Conservation (phyloP, 2,329 filamentous ascomycete genomes). For the Penicillium sp. region DNA sequence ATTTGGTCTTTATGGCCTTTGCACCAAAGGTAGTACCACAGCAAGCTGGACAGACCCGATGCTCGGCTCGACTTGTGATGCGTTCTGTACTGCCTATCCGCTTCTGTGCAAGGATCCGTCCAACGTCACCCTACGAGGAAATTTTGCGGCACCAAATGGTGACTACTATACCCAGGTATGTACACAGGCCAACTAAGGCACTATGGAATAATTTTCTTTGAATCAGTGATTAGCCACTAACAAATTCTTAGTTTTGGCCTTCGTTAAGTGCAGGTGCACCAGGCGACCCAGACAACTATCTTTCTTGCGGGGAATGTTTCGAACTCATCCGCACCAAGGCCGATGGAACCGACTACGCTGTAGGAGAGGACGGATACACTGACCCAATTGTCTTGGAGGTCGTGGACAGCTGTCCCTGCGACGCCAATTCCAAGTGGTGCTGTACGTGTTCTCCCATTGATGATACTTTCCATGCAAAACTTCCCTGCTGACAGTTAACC, state of each 20-base stretch:
- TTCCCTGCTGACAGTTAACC: neutral
- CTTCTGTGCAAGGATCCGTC: neutral
- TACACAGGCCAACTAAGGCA: too few relatives aligned
- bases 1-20: neutral
- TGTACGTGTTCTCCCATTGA: neutral
- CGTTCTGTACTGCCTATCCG: conserved; percentile 1
- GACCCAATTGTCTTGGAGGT: neutral
- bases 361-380: neutral
- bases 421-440: conserved; percentile 3
- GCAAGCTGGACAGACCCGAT: conserved; percentile 2
- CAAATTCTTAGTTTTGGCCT: neutral
- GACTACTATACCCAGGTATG: conserved; percentile 4
- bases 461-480: neutral
- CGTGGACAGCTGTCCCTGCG: conserved; percentile 1
- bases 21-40: neutral
- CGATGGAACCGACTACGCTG: neutral
- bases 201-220: neutral
- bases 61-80: conserved; percentile 3
- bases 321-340: conserved; percentile 1
- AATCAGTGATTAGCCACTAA: neutral
- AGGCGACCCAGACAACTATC: neutral
- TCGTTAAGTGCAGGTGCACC: neutral
- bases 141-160: conserved; percentile 1
- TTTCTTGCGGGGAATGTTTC: conserved; percentile 2
- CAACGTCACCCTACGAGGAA: neutral